A percentile compares a stretch with the other conserved stretches of the same genome.
phyloP scores from a whole-genome alignment of 306 rosid species.

The Abrus precatorius region DNA sequence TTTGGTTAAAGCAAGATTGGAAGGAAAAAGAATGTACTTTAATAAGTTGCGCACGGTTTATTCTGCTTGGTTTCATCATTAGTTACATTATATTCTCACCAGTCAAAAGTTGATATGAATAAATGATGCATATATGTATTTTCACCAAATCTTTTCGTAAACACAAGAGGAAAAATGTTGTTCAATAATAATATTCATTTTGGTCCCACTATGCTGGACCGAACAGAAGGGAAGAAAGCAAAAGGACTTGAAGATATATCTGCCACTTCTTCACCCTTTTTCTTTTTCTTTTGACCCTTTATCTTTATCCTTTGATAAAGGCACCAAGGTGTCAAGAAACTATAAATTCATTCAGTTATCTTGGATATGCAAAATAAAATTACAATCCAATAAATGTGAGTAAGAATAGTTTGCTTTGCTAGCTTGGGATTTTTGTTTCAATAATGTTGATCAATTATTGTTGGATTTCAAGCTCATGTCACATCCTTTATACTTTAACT shows the following conservation, averaged over 20 bases:
- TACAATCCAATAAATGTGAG: neutral
- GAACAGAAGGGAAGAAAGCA: constrained; percentile 46
- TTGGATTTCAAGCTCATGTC: constrained; percentile 28
- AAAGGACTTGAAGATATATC: constrained; percentile 45
- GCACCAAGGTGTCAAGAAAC: constrained; percentile 34
- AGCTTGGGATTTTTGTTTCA: constrained; percentile 2
- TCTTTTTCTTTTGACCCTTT: constrained; percentile 45
- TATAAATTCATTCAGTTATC: neutral
- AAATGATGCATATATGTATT: constrained; percentile 31
- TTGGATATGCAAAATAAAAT: neutral
- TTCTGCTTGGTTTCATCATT: constrained; percentile 12
- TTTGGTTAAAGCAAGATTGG: constrained; percentile 15
- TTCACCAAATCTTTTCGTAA: constrained; percentile 10
- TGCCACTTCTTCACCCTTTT: constrained; percentile 38
- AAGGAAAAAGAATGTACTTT: constrained; percentile 20
- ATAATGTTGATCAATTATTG: constrained; percentile 10
- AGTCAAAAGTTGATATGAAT: constrained; percentile 39
- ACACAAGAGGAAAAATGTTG: constrained; percentile 15
- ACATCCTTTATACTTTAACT: neutral
- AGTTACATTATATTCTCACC: neutral
- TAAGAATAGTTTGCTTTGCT: neutral
- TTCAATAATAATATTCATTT: constrained; percentile 30
- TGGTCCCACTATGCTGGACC: constrained; percentile 42
- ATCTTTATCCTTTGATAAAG: constrained; percentile 54
- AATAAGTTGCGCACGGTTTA: constrained; percentile 11